phyloP scores from a whole-genome alignment of 2,329 filamentous ascomycete genomes.

The Pseudogymnoascus sp. region DNA sequence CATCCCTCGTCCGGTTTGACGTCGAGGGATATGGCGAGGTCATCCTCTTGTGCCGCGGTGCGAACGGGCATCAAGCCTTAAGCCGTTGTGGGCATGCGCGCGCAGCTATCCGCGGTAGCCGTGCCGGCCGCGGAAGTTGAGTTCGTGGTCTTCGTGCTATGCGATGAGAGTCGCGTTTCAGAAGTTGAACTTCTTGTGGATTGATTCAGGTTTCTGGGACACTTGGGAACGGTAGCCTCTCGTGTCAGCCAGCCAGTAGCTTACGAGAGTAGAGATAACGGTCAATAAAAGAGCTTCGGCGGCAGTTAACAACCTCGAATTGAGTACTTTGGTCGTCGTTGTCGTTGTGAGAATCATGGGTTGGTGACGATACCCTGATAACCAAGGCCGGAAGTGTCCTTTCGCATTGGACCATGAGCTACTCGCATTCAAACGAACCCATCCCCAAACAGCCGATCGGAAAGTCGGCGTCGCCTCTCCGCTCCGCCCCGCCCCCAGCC shows the following conservation, averaged over 20 bases:
- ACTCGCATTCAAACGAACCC: neutral
- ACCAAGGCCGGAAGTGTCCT: constrained; percentile 9
- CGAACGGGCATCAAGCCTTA: neutral
- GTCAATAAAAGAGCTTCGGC: neutral
- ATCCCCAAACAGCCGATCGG: constrained; percentile 4
- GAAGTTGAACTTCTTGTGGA: neutral
- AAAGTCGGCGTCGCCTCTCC: neutral
- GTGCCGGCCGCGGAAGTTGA: neutral
- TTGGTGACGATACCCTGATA: constrained; percentile 7
- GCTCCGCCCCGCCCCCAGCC: neutral
- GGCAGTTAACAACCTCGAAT: neutral
- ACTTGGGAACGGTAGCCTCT: neutral
- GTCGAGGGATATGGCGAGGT: constrained; percentile 12
- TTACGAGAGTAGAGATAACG: neutral
- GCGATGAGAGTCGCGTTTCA: neutral
- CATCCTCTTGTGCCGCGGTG: constrained; percentile 11
- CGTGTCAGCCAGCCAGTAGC: neutral
- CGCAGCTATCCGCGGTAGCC: constrained; percentile 2
- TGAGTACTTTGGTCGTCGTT: neutral
- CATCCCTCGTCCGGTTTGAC: constrained; percentile 7
- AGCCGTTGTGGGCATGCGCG: constrained; percentile 2
- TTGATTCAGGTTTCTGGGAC: neutral
- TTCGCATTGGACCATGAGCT: neutral
- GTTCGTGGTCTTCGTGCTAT: neutral
- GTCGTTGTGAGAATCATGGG: constrained; percentile 3